Percentiles rank a stretch among this genome's conserved stretches.
phyloP scores from a whole-genome alignment of 768 basidiomycete species.

The Nevesoporus exiguus region DNA sequence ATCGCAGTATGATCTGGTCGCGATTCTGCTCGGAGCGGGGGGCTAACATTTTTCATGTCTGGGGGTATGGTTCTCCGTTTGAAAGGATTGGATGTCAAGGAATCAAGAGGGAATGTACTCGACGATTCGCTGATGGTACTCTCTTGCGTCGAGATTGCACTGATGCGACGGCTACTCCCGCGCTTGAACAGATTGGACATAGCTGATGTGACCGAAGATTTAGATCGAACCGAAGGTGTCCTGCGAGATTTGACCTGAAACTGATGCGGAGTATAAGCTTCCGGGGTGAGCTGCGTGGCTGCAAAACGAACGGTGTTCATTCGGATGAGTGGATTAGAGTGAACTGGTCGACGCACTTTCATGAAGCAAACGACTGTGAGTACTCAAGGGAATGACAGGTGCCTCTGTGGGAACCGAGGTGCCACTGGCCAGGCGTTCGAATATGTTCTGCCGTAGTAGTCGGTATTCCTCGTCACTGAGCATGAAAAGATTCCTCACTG shows the following conservation, averaged over 20 bases:
- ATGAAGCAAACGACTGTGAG: constrained; percentile 27
- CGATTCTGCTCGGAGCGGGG: constrained; percentile 28
- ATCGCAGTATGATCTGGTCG: constrained; percentile 40
- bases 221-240: constrained; percentile 52
- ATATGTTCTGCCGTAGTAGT: constrained; percentile 76
- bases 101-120: constrained; percentile 36
- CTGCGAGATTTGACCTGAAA: constrained; percentile 36
- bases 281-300: constrained; percentile 20
- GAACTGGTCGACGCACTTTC: constrained; percentile 7
- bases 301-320: neutral
- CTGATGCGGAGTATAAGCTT: constrained; percentile 24
- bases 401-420: constrained; percentile 57
- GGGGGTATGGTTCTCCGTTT: constrained; percentile 45
- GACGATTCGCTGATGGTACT: constrained; percentile 43
- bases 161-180: constrained; percentile 36
- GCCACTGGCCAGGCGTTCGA: constrained; percentile 68
- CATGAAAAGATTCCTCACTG: neutral
- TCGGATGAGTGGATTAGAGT: neutral
- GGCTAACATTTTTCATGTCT: constrained; percentile 32
- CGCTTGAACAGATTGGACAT: constrained; percentile 52
- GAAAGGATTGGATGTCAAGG: constrained; percentile 33
- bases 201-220: constrained; percentile 48
- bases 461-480: constrained; percentile 83
- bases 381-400: constrained; percentile 56
- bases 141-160: constrained; percentile 39